Conservation (phyloP, 441 rosid species). For the Metrosideros polymorpha region DNA sequence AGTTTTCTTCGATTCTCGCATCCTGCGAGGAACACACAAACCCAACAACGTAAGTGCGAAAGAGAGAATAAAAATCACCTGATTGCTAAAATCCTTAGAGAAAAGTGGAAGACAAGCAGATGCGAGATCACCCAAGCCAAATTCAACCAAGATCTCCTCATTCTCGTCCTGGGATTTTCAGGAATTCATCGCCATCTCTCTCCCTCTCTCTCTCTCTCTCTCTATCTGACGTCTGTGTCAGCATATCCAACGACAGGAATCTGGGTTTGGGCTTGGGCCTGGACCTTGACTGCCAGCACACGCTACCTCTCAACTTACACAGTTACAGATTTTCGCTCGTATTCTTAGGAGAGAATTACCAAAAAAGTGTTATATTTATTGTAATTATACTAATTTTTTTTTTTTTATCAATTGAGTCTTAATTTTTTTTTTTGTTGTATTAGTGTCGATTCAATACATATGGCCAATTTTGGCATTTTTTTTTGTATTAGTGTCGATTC, state of each 20-base stretch:
- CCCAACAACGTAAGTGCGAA: not conserved
- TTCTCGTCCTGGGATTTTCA: not conserved
- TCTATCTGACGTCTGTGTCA: not conserved
- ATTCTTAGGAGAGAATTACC: no score
- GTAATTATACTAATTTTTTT: no score
- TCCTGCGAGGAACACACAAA: not conserved
- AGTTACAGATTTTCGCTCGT: no score
- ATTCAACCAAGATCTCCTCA: slow-evolving; percentile 24
- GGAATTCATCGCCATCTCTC: not conserved
- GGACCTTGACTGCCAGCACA: not conserved
- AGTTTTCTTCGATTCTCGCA: not conserved
- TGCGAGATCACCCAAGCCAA: slow-evolving; percentile 18
- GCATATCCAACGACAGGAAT: not conserved
- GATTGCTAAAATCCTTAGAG: slow-evolving; percentile 28
- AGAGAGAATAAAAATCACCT: slow-evolving; percentile 22
- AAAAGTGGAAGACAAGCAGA: slow-evolving; percentile 22
- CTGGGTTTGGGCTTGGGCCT: not conserved
- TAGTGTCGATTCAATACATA: no score
- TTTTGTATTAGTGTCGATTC: no score
- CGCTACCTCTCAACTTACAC: not conserved
- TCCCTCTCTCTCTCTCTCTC: not conserved
- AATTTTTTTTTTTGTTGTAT: no score
- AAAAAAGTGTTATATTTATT: no score
- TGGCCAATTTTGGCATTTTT: no score
- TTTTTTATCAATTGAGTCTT: no score